Conservation (phyloP, 768 basidiomycete genomes). For the Macrolepiota dolichaula region DNA sequence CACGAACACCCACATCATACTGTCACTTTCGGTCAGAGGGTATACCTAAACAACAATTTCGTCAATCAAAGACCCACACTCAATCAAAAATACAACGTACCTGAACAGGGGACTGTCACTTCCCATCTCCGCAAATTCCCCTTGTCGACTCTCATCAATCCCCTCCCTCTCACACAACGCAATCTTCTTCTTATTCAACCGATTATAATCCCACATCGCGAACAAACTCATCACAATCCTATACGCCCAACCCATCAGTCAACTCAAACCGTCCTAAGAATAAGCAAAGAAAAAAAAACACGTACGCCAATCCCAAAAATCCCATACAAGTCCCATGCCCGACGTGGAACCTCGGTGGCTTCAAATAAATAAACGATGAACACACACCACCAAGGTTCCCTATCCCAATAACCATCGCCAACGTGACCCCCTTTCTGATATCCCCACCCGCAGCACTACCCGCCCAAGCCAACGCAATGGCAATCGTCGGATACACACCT, state of each 20-base stretch:
- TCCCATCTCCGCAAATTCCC: constrained; percentile 46
- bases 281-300: background rate
- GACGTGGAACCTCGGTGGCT: constrained; percentile 32
- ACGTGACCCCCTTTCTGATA: constrained; percentile 35
- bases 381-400: constrained; percentile 52
- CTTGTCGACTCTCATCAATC: constrained; percentile 34
- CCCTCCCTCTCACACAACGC: constrained; percentile 38
- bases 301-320: constrained; percentile 31
- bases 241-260: background rate
- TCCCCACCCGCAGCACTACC: constrained; percentile 56
- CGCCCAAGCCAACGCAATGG: constrained; percentile 50
- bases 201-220: constrained; percentile 46
- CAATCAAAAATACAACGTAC: constrained; percentile 20
- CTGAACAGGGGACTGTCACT: constrained; percentile 56
- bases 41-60: background rate
- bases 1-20: background rate
- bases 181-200: constrained; percentile 48
- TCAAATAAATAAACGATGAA: constrained; percentile 37
- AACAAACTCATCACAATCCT: constrained; percentile 35
- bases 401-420: constrained; percentile 52
- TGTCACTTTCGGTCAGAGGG: background rate
- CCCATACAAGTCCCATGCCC: constrained; percentile 33
- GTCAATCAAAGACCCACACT: too few species aligned
- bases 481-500: constrained; percentile 51
- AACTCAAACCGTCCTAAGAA: background rate